Percentiles rank a stretch among this genome's conserved stretches.
Conservation (phyloP, 306 rosid genomes). For the Lathyrus oleraceus region DNA sequence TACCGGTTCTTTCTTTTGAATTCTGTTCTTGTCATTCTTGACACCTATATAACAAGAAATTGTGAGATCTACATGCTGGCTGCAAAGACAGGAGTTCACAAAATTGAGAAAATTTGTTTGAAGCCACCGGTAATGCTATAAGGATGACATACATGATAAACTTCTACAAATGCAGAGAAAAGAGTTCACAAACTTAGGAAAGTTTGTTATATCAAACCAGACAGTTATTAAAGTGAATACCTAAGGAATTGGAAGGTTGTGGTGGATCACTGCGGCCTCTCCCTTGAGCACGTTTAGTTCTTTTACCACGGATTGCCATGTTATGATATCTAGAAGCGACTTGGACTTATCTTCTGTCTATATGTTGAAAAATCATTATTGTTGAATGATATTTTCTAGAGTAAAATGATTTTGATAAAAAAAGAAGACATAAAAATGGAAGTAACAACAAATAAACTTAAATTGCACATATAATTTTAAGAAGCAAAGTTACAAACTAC, state of each 20-base stretch:
- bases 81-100: background rate
- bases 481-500: background rate
- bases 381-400: background rate
- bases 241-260: background rate
- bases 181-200: background rate
- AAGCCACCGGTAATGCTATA: background rate
- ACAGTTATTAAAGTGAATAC: background rate
- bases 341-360: background rate
- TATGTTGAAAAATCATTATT: background rate
- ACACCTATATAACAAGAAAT: background rate
- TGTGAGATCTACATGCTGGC: background rate
- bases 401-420: background rate
- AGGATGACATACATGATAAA: background rate
- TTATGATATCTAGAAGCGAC: background rate
- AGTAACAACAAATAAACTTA: background rate
- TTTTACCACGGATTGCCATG: background rate
- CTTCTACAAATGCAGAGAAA: background rate
- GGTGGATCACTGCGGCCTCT: background rate
- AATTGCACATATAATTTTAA: background rate
- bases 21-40: background rate
- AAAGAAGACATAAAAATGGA: background rate
- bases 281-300: constrained; percentile 4
- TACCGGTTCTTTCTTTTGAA: background rate
- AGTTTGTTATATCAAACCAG: background rate
- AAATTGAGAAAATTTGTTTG: background rate